Evolutionary conservation across 805 yeast species (phyloP), one percentile per base, ranked within the genome.

Genomic region (Wickerhamiella domercqiae): DNA sequence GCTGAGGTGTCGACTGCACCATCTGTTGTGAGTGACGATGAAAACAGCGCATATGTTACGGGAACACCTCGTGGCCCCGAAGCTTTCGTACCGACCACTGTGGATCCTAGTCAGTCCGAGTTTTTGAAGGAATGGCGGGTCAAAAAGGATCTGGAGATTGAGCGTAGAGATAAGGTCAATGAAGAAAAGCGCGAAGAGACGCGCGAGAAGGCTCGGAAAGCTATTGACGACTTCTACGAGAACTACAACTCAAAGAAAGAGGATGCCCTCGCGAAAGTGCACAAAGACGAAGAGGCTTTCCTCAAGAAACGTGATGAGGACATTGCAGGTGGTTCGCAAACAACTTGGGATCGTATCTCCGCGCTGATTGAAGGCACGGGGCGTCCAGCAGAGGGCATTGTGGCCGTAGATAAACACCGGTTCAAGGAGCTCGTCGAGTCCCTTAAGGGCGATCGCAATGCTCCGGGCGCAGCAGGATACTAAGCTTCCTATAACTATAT

Each of bases 151-250:
- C 65, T 78, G 41, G 94, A 84, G 56, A 75, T 87, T 43, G 64
- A 69, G 38, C 73, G 80, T 52, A 71, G 93, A 53, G 97, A 87
- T 52, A 75, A 69, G 47, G 72, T 71, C 45, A 76, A 78, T 48
- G 63, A 62, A 16, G 63, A 71, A 47, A 78, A 72, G 55, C 71
- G 78, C 52, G 63, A 63, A 21, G 82, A 75, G 42, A 67, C 83
- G 41, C 70, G 78, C 39, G 69, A 71, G 36, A 76, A 77, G 44
- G 97, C 97, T 7, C 71, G 73, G 52, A 73, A 75, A 55, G 75
- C 83, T 38, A 73, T 84, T 52, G 95, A 87, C 56, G 94, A 80
- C 46, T 87, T 87, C 58, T 87, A 87, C 59, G 94, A 82, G 50
- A 77, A 76, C 53, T 87, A 87, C 66, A 84, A 82, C 62, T 65